These are phyloP conservation scores for Penicillium daleae DNA, from an alignment of 495 filamentous ascomycete species.

Conservation along the genomic window DNA sequence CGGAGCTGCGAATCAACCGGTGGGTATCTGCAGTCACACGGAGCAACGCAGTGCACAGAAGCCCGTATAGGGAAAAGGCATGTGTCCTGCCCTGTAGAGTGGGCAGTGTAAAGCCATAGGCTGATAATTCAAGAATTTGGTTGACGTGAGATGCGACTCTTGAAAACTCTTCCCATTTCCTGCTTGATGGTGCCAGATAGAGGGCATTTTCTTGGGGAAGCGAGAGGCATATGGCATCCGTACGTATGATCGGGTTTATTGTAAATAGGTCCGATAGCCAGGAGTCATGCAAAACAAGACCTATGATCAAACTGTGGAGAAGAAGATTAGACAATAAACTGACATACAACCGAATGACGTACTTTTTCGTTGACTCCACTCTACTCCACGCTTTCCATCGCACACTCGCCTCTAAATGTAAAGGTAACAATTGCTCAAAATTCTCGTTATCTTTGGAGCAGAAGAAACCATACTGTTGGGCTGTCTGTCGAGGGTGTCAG, in stretches of 20 bases:
- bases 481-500: neutral
- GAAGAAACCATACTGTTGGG: neutral
- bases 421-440: neutral
- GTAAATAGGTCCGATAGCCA: constrained; percentile 18
- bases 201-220: neutral
- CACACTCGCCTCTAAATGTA: neutral
- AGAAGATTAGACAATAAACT: neutral
- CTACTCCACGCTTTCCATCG: neutral
- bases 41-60: constrained; percentile 16
- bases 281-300: constrained; percentile 17
- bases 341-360: neutral
- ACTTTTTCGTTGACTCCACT: neutral
- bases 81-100: constrained; percentile 1
- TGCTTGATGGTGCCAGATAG: neutral
- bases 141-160: neutral
- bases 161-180: neutral
- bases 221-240: constrained; percentile 2
- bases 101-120: constrained; percentile 11
- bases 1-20: constrained; percentile 11
- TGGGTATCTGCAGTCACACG: constrained; percentile 13
- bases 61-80: constrained; percentile 16
- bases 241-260: constrained; percentile 1
- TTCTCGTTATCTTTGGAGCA: neutral
- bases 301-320: constrained; percentile 10
- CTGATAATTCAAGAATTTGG: constrained; percentile 4